These are phyloP conservation scores for Silene uniflora DNA, from an alignment of 148 eudicot genomes.

Conservation along the genomic window DNA sequence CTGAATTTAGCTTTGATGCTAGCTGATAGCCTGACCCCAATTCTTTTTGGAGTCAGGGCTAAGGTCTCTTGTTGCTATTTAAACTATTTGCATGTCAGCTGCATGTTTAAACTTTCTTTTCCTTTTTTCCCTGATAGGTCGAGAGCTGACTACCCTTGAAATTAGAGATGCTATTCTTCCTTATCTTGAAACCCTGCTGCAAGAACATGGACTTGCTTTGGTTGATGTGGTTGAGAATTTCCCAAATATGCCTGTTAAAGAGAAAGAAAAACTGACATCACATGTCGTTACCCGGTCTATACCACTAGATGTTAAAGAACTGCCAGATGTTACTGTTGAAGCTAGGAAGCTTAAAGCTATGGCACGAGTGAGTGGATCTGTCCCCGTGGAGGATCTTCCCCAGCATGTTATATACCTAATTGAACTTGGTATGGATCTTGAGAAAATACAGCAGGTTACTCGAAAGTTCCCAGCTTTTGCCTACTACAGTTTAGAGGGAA, in stretches of 20 bases:
- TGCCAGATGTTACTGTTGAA: slow-evolving; percentile 23
- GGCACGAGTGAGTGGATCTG: slow-evolving; percentile 53
- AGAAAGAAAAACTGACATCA: slow-evolving; percentile 29
- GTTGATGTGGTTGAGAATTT: slow-evolving; percentile 61
- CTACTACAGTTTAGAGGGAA: slow-evolving; percentile 77
- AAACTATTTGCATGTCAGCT: no score
- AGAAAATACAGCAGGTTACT: slow-evolving; percentile 51
- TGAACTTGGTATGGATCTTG: slow-evolving; percentile 75
- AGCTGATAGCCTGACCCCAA: neutral
- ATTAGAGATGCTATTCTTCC: slow-evolving; percentile 78
- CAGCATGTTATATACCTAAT: slow-evolving; percentile 59
- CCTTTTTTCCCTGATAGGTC: slow-evolving; percentile 39
- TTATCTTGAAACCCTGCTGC: slow-evolving; percentile 58
- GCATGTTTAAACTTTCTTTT: neutral
- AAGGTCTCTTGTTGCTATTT: slow-evolving; percentile 1
- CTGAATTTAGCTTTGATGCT: slow-evolving; percentile 27
- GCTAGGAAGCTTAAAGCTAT: slow-evolving; percentile 41
- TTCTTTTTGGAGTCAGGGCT: neutral
- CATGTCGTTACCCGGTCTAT: slow-evolving; percentile 33
- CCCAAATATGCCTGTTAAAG: slow-evolving; percentile 51
- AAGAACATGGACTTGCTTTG: slow-evolving; percentile 50
- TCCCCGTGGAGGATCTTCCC: slow-evolving; percentile 53
- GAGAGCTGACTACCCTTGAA: slow-evolving; percentile 86
- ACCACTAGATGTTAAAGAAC: slow-evolving; percentile 38
- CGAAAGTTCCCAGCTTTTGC: slow-evolving; percentile 82